Base-by-base conservation (phyloP, 2,329 filamentous ascomycete species). In the Fusarium sp. region DNA sequence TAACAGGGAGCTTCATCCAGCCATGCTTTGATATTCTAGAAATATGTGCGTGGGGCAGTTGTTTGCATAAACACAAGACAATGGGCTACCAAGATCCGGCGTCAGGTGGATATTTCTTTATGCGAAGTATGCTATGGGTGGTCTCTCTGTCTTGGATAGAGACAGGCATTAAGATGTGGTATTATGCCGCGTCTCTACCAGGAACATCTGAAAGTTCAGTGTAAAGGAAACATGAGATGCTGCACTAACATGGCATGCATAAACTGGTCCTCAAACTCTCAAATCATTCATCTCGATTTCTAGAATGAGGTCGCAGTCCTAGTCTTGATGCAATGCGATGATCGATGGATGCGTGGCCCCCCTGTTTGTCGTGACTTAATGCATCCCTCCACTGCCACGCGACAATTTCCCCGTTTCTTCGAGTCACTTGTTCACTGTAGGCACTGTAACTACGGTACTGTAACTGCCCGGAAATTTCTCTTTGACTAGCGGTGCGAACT, bases 91-190 rank as follows among this genome's bases (percentile, higher is more conserved):
- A 53, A 23, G 56, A 61, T 40, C 61, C 45, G 41, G 69, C 59
- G 54, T 74, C 71, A 71, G 65, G 63, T 75, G 60, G 67, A 60
- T 58, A 52, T 55, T 46, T 48, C 38, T 73, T 59, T 50, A 72
- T 73, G 69, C 69, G 50, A 45, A 59, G 61, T 69, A 60, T 33
- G 41, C 49, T 54, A 26, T 37, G 46, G 58, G 49, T 57, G 46
- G 48, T 52, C 41, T 52, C 41, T 67, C 41, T 69, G 69, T 68
- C 55, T 62, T 60, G 57, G 15, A 33, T 35, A 49, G 46, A 56
- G 50, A 53, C 55, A 64, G 67, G 63, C 52, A 54, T 61, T 49
- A 44, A 56, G 27, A 61, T 49, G 32, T 64, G 48, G 44, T 49
- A 63, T 70, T 37, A 50, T 69, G 57, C 66, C 14, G 49, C 33